These are phyloP conservation scores for Trifolium fragiferum DNA, from an alignment of 306 rosid species.

Conservation along the genomic window DNA sequence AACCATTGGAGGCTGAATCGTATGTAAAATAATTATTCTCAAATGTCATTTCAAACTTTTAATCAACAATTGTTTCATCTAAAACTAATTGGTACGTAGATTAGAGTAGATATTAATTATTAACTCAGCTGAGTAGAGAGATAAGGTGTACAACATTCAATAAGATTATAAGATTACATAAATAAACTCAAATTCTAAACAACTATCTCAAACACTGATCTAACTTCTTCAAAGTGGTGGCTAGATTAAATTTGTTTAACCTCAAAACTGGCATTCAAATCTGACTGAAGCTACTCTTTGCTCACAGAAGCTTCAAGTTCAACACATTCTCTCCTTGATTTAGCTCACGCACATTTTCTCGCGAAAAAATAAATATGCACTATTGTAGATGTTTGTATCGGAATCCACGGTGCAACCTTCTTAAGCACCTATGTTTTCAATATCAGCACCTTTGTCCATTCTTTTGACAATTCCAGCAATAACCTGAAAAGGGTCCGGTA, in stretches of 20 bases:
- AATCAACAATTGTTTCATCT: constrained; percentile 26
- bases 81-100: constrained; percentile 7
- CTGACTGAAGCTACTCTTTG: constrained; percentile 33
- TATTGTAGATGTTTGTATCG: not conserved
- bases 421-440: constrained; percentile 81
- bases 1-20: not conserved
- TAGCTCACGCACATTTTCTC: not conserved
- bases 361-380: not conserved
- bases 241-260: constrained; percentile 29
- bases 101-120: not conserved
- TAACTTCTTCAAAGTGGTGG: not conserved
- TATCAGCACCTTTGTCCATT: constrained; percentile 74
- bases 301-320: constrained; percentile 23
- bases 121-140: not conserved
- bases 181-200: constrained; percentile 11
- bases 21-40: not conserved
- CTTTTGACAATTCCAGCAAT: constrained; percentile 94
- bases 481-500: constrained; percentile 56
- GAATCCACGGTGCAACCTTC: constrained; percentile 25
- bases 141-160: not conserved
- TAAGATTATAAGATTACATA: constrained; percentile 26
- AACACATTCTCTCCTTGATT: not conserved
- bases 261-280: constrained; percentile 43
- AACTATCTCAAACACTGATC: constrained; percentile 2
- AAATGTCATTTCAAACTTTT: not conserved